phyloP scores from a whole-genome alignment of 2,329 filamentous ascomycete genomes.

The Aulographum hederae region DNA sequence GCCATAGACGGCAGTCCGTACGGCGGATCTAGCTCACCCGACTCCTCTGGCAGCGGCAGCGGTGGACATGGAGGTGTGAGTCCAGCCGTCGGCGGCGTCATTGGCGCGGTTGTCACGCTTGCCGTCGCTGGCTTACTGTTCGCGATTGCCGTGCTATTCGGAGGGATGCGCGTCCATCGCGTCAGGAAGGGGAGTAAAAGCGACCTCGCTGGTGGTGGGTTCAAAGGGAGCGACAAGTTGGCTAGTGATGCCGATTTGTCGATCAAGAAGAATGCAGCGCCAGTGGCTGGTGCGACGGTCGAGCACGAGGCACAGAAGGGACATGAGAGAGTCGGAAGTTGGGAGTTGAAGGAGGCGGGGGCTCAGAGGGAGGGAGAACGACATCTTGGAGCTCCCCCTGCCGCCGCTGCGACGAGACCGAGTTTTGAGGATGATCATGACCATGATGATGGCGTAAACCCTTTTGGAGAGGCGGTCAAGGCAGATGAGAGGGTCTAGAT shows the following conservation, averaged over 20 bases:
- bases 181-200: slow-evolving; percentile 11
- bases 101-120: slow-evolving; percentile 35
- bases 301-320: slow-evolving; percentile 23
- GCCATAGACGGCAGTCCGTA: too few relatives aligned
- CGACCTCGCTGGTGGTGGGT: slow-evolving; percentile 26
- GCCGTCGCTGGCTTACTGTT: slow-evolving; percentile 24
- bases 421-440: slow-evolving; percentile 28
- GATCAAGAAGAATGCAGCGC: slow-evolving; percentile 22
- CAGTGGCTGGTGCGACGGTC: slow-evolving; percentile 10
- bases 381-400: slow-evolving; percentile 5
- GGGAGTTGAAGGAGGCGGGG: slow-evolving; percentile 29
- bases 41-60: background rate
- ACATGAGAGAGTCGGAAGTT: slow-evolving; percentile 37
- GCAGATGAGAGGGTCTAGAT: slow-evolving; percentile 27
- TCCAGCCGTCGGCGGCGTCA: slow-evolving; percentile 33
- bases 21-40: background rate
- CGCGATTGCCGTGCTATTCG: slow-evolving; percentile 22
- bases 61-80: slow-evolving; percentile 11
- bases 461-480: slow-evolving; percentile 23
- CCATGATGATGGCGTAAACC: slow-evolving; percentile 14
- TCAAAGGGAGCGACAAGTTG: slow-evolving; percentile 36
- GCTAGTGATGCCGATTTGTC: slow-evolving; percentile 34
- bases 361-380: background rate
- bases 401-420: slow-evolving; percentile 14
- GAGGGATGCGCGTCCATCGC: slow-evolving; percentile 27